Base-by-base conservation (phyloP, 306 rosid species). In the Malus sylvestris region DNA sequence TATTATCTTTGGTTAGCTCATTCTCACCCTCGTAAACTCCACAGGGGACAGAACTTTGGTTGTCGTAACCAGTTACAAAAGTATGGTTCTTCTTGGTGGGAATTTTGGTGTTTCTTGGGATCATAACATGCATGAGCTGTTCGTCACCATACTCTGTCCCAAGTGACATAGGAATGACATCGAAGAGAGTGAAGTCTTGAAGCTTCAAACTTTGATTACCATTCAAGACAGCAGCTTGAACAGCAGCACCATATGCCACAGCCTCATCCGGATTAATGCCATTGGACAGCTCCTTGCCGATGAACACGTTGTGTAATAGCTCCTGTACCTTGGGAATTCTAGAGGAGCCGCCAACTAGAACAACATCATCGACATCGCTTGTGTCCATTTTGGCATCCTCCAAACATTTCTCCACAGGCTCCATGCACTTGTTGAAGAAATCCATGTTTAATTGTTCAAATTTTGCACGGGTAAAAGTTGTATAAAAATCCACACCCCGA, bases 11-110 rank as follows among this genome's bases (percentile, higher is more conserved):
- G 25, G 12, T 55, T 8, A 55, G 19, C 3, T 8, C 13, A 55
- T 19, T 2, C 61, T 55, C 61, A 55, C 61, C 61, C 13, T 55
- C 61, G n/a, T 2, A 55, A 19, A 55, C 61, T 55, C 2, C 10
- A 20, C 3, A 3, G 61, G 0, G 0, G 5, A 55, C 9, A 55
- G 0, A 8, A 20, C 11, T 55, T n/a, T 55, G 61, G 25, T 55
- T 1, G 12, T 55, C 11, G 1, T 6, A 0, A 20, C 0, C 0
- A 55, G 12, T 20, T 55, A 0, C 8, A 3, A 55, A 19, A 7
- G 5, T 18, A 16, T 8, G 0, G 0, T n/a, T 6, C 3, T 18
- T 9, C 61, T 20, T 2, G 7, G 0, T 55, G 61, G 61, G 61
- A 55, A 49, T 49, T 49, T 49, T 49, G 53, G 2, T 23, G 53